phyloP scores from a whole-genome alignment of 768 basidiomycete species.

The Podaxis sp. region DNA sequence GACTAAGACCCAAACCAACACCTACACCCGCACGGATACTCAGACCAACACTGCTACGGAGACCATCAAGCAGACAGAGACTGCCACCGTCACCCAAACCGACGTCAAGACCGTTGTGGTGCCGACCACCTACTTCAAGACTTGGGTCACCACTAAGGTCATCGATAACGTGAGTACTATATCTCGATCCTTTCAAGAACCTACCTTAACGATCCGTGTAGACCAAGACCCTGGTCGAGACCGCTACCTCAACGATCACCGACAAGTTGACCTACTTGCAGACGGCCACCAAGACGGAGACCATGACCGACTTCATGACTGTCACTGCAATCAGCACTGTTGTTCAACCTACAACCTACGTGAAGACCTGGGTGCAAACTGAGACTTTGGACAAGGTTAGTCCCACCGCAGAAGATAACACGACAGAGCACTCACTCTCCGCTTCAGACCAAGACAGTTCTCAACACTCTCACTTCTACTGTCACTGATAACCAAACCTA shows the following conservation, averaged over 20 bases:
- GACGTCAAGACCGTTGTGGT: constrained; percentile 48
- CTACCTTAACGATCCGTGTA: constrained; percentile 17
- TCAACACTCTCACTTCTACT: constrained; percentile 55
- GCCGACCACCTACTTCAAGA: constrained; percentile 56
- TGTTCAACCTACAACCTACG: constrained; percentile 57
- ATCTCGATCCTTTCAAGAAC: not conserved
- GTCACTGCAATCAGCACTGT: constrained; percentile 51
- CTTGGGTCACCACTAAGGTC: constrained; percentile 52
- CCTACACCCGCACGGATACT: constrained; percentile 51
- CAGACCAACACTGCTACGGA: constrained; percentile 46
- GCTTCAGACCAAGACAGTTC: constrained; percentile 54
- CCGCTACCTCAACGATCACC: constrained; percentile 47
- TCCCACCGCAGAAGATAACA: constrained; percentile 5
- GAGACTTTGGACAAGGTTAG: constrained; percentile 55
- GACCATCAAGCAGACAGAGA: constrained; percentile 51
- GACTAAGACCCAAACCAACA: constrained; percentile 53
- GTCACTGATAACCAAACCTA: constrained; percentile 46
- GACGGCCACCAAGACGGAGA: constrained; percentile 55
- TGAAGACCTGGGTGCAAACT: constrained; percentile 54
- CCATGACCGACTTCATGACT: constrained; percentile 51
- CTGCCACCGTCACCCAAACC: constrained; percentile 56
- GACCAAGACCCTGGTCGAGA: constrained; percentile 58
- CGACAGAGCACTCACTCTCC: constrained; percentile 7
- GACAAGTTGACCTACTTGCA: constrained; percentile 52
- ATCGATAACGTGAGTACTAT: constrained; percentile 53